Percentiles rank a stretch among this genome's conserved stretches.
phyloP scores from a whole-genome alignment of 352 stramenopile species.

The Phytophthora hybrid region DNA sequence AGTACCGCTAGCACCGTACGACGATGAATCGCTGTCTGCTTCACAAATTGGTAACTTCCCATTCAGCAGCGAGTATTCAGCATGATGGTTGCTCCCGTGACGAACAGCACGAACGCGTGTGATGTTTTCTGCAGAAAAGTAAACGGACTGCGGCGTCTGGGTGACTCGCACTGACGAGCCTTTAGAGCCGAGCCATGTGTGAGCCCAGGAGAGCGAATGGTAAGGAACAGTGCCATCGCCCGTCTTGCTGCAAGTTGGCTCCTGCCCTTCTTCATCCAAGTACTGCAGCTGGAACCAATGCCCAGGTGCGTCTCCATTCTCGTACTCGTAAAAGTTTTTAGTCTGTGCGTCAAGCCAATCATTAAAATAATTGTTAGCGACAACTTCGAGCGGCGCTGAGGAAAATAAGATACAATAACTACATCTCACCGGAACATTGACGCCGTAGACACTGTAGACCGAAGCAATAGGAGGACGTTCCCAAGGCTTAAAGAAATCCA shows the following conservation, averaged over 20 bases:
- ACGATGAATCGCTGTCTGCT: conserved; percentile 16
- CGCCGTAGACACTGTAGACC: conserved; percentile 83
- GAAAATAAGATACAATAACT: too few species aligned
- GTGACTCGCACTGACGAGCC: conserved; percentile 67
- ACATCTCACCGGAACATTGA: conserved; percentile 69
- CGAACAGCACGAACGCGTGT: conserved; percentile 58
- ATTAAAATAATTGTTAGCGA: not conserved
- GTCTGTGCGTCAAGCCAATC: conserved; percentile 42
- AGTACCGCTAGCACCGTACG: conserved; percentile 23
- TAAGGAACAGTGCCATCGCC: conserved; percentile 82
- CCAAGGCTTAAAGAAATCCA: conserved; percentile 70
- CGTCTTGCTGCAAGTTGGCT: conserved; percentile 71
- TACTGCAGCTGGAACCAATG: conserved; percentile 76
- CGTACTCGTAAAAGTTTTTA: conserved; percentile 78
- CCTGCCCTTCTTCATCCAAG: conserved; percentile 54
- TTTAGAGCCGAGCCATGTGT: conserved; percentile 73
- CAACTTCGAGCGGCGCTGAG: not conserved
- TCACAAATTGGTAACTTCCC: conserved; percentile 53
- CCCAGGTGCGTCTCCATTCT: conserved; percentile 54
- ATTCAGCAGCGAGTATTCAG: conserved; percentile 64
- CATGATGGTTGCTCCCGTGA: conserved; percentile 56
- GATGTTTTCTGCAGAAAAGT: conserved; percentile 70
- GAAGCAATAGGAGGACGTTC: conserved; percentile 72
- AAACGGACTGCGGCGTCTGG: conserved; percentile 75
- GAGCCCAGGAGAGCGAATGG: conserved; percentile 81